phyloP scores from a whole-genome alignment of 805 yeast genomes.

The Alloascoidea africana region DNA sequence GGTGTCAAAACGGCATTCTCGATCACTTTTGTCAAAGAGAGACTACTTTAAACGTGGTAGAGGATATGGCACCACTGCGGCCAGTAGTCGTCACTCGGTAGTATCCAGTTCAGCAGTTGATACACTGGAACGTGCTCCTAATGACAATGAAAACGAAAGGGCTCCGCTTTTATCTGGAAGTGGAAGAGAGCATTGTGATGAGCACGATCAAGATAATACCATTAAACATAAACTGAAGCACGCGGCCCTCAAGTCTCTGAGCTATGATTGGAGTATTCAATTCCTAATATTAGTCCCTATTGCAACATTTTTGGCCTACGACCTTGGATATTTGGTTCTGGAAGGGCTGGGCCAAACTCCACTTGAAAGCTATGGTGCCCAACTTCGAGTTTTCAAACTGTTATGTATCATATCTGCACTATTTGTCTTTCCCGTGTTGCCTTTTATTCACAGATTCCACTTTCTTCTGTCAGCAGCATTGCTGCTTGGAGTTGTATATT shows the following conservation, averaged over 20 bases:
- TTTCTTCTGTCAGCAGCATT: constrained; percentile 28
- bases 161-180: constrained; percentile 5
- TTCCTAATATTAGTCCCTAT: constrained; percentile 55
- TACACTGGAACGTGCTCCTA: constrained; percentile 4
- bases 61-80: background rate
- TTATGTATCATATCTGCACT: constrained; percentile 20
- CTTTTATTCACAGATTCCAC: constrained; percentile 58
- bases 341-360: constrained; percentile 57
- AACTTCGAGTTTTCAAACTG: constrained; percentile 21
- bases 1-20: background rate
- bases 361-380: constrained; percentile 43
- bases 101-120: constrained; percentile 5
- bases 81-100: constrained; percentile 7
- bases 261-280: constrained; percentile 76
- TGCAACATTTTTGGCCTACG: constrained; percentile 36
- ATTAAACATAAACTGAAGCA: background rate
- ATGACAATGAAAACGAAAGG: constrained; percentile 4
- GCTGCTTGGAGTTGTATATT: constrained; percentile 21
- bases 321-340: constrained; percentile 37
- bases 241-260: constrained; percentile 21
- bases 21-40: too few species aligned
- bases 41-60: too few species aligned
- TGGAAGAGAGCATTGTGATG: constrained; percentile 6
- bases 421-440: constrained; percentile 37
- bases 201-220: constrained; percentile 6